Percentiles rank a stretch among this genome's conserved stretches.
phyloP scores from a whole-genome alignment of 202 grass and related monocot genomes.

The Cymbopogon flexuosus region DNA sequence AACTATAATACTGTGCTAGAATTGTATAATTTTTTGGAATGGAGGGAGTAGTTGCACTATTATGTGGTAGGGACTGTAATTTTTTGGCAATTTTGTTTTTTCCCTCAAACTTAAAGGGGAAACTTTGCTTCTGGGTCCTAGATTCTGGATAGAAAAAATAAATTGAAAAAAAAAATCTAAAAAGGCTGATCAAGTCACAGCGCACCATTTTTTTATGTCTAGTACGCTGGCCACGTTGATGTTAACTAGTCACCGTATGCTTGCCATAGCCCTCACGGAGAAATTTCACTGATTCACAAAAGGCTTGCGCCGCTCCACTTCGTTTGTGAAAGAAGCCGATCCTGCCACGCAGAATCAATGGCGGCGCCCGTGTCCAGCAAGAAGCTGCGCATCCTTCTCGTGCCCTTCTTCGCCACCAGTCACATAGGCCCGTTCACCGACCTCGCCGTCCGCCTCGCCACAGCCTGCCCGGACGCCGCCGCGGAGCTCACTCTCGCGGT shows the following conservation, averaged over 20 bases:
- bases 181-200: no score
- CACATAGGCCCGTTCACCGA: constrained; percentile 60
- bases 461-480: not conserved
- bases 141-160: no score
- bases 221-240: not conserved
- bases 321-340: not conserved
- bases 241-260: not conserved
- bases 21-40: no score
- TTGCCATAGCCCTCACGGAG: not conserved
- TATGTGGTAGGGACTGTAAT: no score
- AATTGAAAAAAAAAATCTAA: no score
- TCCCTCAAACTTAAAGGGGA: no score
- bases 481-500: constrained; percentile 32
- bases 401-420: constrained; percentile 57
- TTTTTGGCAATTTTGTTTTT: no score
- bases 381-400: constrained; percentile 47
- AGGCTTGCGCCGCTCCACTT: not conserved
- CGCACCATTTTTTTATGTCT: not conserved
- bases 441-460: constrained; percentile 39
- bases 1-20: no score
- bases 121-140: no score
- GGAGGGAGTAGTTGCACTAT: no score
- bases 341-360: not conserved
- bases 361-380: not conserved
- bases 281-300: not conserved